Percentiles rank a stretch among this genome's conserved stretches.
Conservation (phyloP, 345 rosid species). For the Camelina sativa region DNA sequence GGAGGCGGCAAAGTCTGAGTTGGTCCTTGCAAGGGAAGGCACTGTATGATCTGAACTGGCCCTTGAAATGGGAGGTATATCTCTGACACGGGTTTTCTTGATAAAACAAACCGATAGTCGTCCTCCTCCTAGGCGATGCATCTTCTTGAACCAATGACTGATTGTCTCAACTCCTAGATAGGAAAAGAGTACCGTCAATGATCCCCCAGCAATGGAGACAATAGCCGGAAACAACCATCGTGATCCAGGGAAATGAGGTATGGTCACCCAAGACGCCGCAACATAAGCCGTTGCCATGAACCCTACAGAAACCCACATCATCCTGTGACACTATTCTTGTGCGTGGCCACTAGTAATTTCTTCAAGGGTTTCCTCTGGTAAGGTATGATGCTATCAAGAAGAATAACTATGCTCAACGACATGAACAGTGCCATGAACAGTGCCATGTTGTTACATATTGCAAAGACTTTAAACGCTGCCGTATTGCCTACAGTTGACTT, state of each 20-base stretch:
- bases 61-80: background rate
- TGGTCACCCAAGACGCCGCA: slow-evolving; percentile 58
- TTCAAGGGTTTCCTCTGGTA: slow-evolving; percentile 57
- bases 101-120: background rate
- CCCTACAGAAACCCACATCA: slow-evolving; percentile 61
- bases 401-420: slow-evolving; percentile 57
- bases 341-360: slow-evolving; percentile 53
- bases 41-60: background rate
- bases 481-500: slow-evolving; percentile 40
- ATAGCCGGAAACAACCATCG: slow-evolving; percentile 48
- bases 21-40: slow-evolving; percentile 27
- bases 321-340: no score
- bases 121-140: background rate
- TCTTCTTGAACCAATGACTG: slow-evolving; percentile 48
- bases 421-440: slow-evolving; percentile 55
- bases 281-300: slow-evolving; percentile 63
- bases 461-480: slow-evolving; percentile 57
- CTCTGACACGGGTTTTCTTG: background rate
- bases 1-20: slow-evolving; percentile 9
- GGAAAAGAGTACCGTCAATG: slow-evolving; percentile 41
- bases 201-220: slow-evolving; percentile 50
- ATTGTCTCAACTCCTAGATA: slow-evolving; percentile 50
- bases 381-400: slow-evolving; percentile 63
- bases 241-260: slow-evolving; percentile 49
- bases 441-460: slow-evolving; percentile 59